phyloP scores from a whole-genome alignment of 495 filamentous ascomycete genomes.

The Penicillium verhagenii region DNA sequence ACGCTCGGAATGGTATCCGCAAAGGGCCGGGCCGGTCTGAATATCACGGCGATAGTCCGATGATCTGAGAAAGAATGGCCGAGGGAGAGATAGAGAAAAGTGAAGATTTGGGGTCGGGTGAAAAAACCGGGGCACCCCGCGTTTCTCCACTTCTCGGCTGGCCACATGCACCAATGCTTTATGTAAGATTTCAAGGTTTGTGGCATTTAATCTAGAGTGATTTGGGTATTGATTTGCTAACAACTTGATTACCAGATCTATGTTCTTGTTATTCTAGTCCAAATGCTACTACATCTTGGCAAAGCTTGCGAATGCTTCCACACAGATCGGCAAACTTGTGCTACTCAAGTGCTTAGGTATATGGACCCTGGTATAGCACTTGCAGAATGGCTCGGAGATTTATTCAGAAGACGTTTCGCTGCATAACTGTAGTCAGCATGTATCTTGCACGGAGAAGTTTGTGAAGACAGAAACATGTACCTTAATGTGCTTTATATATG shows the following conservation, averaged over 20 bases:
- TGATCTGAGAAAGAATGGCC: constrained; percentile 10
- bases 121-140: constrained; percentile 8
- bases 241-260: neutral
- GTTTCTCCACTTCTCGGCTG: constrained; percentile 9
- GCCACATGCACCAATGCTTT: neutral
- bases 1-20: constrained; percentile 11
- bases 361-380: neutral
- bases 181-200: neutral
- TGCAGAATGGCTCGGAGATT: neutral
- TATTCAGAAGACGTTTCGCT: too few relatives aligned
- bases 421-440: too few relatives aligned
- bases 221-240: neutral
- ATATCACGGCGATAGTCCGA: constrained; percentile 20
- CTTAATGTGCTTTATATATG: too few relatives aligned
- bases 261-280: neutral
- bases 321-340: too few relatives aligned
- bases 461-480: too few relatives aligned
- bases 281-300: neutral
- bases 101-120: neutral
- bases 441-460: too few relatives aligned
- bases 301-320: neutral
- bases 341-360: too few relatives aligned
- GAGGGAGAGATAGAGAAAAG: constrained; percentile 1
- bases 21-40: constrained; percentile 3
- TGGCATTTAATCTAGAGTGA: neutral